Conservation (phyloP, 1,284 basidiomycete genomes). For the Moniliella sp. region DNA sequence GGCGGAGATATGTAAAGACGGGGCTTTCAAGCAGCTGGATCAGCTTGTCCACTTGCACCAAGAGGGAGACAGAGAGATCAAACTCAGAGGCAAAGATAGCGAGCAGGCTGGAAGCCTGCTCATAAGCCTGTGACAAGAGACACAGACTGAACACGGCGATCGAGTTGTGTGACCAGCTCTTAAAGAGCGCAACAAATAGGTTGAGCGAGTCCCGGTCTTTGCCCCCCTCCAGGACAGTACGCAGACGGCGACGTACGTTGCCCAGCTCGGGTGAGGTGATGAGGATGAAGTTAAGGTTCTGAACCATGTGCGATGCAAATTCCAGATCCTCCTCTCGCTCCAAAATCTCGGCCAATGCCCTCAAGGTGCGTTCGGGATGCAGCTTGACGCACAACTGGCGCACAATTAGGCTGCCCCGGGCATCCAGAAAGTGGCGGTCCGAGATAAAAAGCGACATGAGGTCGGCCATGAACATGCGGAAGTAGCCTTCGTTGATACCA, state of each 20-base stretch:
- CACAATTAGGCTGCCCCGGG: slow-evolving; percentile 81
- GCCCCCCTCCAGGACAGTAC: slow-evolving; percentile 47
- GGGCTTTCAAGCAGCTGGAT: slow-evolving; percentile 95
- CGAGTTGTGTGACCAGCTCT: slow-evolving; percentile 95
- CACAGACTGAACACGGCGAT: slow-evolving; percentile 89
- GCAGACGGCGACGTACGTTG: slow-evolving; percentile 75
- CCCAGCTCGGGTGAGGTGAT: slow-evolving; percentile 85
- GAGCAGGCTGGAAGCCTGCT: slow-evolving; percentile 90
- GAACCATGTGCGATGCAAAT: slow-evolving; percentile 86
- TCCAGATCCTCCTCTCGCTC: slow-evolving; percentile 97
- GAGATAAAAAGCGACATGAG: slow-evolving; percentile 84
- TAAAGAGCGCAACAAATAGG: slow-evolving; percentile 72
- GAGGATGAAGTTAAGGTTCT: slow-evolving; percentile 86
- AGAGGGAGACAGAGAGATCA: slow-evolving; percentile 76
- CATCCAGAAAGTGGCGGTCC: slow-evolving; percentile 68
- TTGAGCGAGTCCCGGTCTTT: slow-evolving; percentile 67
- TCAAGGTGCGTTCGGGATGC: slow-evolving; percentile 83
- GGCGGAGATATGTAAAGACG: slow-evolving; percentile 86
- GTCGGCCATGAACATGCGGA: slow-evolving; percentile 83
- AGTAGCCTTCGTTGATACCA: slow-evolving; percentile 62
- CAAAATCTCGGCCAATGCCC: slow-evolving; percentile 82
- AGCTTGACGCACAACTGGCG: slow-evolving; percentile 80
- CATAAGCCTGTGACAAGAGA: slow-evolving; percentile 86
- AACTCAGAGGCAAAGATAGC: slow-evolving; percentile 82
- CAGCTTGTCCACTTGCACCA: slow-evolving; percentile 92